Evolutionary conservation across 2,329 filamentous ascomycete genomes (phyloP).

Genomic region (Lojkania enalia): DNA sequence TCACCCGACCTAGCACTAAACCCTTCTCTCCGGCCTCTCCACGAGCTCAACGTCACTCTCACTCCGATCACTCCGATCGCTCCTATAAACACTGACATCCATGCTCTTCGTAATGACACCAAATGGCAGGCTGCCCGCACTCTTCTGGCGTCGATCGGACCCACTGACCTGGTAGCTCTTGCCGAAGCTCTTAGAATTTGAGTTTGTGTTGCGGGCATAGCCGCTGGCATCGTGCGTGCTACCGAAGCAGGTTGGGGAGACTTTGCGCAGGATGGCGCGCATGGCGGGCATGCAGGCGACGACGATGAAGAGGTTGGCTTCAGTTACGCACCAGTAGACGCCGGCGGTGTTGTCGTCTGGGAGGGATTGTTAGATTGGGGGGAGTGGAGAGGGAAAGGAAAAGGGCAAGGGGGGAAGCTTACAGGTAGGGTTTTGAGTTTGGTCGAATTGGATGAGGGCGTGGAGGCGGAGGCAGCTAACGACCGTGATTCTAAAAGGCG

Average conservation of each 20-base stretch:
- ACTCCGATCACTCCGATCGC: conserved; percentile 15
- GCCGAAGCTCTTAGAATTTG: conserved; percentile 19
- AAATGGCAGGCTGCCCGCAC: conserved; percentile 17
- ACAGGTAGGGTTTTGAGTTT: conserved; percentile 29
- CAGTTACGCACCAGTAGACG: conserved; percentile 30
- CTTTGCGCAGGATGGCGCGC: conserved; percentile 25
- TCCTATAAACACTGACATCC: conserved; percentile 25
- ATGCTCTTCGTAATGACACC: conserved; percentile 26
- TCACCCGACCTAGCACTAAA: no score
- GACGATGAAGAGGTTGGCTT: conserved; percentile 31
- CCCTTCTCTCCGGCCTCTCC: no score
- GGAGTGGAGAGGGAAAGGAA: neutral
- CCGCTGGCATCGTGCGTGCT: conserved; percentile 13
- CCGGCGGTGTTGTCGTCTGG: conserved; percentile 31
- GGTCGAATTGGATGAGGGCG: conserved; percentile 24
- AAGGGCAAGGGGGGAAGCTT: conserved; percentile 7
- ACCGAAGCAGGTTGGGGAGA: conserved; percentile 4
- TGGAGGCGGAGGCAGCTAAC: conserved; percentile 28
- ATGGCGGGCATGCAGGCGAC: conserved; percentile 35
- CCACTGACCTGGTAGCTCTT: conserved; percentile 15
- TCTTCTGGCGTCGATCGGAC: conserved; percentile 15
- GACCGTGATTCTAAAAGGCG: conserved; percentile 23
- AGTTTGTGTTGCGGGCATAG: conserved; percentile 19
- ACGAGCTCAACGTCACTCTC: neutral
- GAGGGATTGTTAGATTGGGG: no score